Percentiles rank a stretch among this genome's conserved stretches.
Evolutionary conservation across 495 filamentous ascomycete species (phyloP).

Genomic region (Penicillium arizonense): DNA sequence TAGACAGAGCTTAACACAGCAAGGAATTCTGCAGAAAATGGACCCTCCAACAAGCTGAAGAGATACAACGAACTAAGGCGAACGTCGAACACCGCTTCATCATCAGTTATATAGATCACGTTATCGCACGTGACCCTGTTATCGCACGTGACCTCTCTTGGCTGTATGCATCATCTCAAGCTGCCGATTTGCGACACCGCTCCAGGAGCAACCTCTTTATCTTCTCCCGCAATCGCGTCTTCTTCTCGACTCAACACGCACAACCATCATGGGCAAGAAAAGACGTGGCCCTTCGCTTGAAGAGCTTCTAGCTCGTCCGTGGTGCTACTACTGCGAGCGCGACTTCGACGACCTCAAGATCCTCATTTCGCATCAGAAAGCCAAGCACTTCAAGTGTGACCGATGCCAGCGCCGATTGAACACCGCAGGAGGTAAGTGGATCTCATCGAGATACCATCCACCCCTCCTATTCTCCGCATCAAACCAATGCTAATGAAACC

Average conservation of each 20-base stretch:
- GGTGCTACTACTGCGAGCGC: constrained; percentile 99
- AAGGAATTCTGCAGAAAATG: no score
- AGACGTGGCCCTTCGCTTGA: constrained; percentile 80
- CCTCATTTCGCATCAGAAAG: constrained; percentile 93
- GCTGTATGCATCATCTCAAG: not conserved
- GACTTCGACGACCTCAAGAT: constrained; percentile 98
- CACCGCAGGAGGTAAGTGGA: constrained; percentile 82
- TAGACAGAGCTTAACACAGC: no score
- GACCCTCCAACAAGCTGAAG: no score
- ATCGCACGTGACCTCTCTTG: constrained; percentile 6
- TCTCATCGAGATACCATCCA: not conserved
- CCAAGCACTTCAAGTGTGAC: constrained; percentile 98
- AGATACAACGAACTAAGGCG: no score
- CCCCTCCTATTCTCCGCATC: not conserved
- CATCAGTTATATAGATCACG: not conserved
- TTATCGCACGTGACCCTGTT: constrained; percentile 3
- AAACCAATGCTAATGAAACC: constrained; percentile 11
- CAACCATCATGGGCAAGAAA: constrained; percentile 72
- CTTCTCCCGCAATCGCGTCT: not conserved
- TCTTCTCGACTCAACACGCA: not conserved
- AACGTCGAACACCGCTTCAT: no score
- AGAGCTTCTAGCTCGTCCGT: constrained; percentile 81
- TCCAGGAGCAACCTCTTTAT: no score
- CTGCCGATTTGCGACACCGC: constrained; percentile 1
- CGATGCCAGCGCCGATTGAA: constrained; percentile 83